phyloP scores from a whole-genome alignment of 768 basidiomycete species.

The Russula griseocarnosa region DNA sequence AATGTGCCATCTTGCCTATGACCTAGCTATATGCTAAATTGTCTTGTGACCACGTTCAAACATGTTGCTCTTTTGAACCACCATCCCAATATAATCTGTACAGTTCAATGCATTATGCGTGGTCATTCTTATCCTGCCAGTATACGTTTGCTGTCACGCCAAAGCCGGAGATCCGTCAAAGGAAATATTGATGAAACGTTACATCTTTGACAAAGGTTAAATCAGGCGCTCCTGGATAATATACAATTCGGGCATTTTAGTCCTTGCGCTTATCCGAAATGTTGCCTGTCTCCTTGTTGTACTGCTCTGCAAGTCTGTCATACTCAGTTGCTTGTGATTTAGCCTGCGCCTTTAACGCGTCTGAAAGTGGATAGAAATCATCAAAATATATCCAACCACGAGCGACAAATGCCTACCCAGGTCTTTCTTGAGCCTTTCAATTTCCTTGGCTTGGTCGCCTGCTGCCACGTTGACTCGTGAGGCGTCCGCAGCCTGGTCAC shows the following conservation, averaged over 20 bases:
- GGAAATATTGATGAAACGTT: not conserved
- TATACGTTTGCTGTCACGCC: not conserved
- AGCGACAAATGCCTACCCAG: constrained; percentile 36
- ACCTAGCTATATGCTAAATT: not conserved
- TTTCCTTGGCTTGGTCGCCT: constrained; percentile 48
- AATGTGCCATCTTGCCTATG: not conserved
- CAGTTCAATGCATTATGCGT: not conserved
- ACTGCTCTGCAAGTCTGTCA: constrained; percentile 74
- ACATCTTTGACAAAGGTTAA: not conserved
- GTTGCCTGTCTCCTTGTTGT: constrained; percentile 64
- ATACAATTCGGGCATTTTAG: constrained; percentile 32
- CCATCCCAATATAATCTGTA: not conserved
- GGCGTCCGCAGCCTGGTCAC: constrained; percentile 35
- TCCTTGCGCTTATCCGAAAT: constrained; percentile 63
- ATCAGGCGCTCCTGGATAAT: not conserved
- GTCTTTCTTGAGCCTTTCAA: constrained; percentile 66
- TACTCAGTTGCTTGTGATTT: constrained; percentile 74
- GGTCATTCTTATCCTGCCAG: not conserved
- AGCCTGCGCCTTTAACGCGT: constrained; percentile 79
- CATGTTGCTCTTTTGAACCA: not conserved
- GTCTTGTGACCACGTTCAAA: not conserved
- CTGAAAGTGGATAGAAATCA: constrained; percentile 37
- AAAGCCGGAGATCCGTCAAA: not conserved
- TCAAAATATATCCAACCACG: not conserved
- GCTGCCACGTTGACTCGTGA: constrained; percentile 34